These are phyloP conservation scores for Saccharomycopsis hybrid DNA, from an alignment of 1,139 yeast species.

Conservation along the genomic window DNA sequence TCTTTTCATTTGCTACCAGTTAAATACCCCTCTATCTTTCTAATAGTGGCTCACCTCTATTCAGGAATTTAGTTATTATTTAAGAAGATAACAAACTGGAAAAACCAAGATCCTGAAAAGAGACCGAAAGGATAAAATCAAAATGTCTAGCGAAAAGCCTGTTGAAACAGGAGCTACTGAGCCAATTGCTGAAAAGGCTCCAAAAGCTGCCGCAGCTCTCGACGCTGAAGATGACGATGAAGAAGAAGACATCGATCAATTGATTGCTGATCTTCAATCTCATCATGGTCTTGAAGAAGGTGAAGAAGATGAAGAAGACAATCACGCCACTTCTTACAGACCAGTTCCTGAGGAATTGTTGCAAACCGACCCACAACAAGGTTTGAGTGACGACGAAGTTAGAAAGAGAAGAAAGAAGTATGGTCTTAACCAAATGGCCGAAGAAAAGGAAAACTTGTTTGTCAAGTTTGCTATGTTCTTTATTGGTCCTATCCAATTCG, in stretches of 20 bases:
- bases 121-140: background rate
- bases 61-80: too few species aligned
- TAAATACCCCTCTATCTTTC: too few species aligned
- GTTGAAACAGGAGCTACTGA: slow-evolving; percentile 54
- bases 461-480: slow-evolving; percentile 88
- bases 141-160: slow-evolving; percentile 23
- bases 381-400: slow-evolving; percentile 81
- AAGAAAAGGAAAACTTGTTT: slow-evolving; percentile 78
- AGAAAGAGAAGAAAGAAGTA: slow-evolving; percentile 83
- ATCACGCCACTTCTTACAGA: slow-evolving; percentile 38
- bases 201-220: slow-evolving; percentile 29
- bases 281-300: slow-evolving; percentile 57
- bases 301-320: slow-evolving; percentile 41
- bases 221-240: slow-evolving; percentile 49
- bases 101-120: too few species aligned
- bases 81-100: too few species aligned
- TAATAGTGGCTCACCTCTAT: too few species aligned
- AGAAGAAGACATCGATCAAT: slow-evolving; percentile 84
- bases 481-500: slow-evolving; percentile 98
- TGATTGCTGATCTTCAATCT: slow-evolving; percentile 85
- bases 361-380: slow-evolving; percentile 78
- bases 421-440: slow-evolving; percentile 93
- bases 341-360: slow-evolving; percentile 87
- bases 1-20: too few species aligned
- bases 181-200: slow-evolving; percentile 47